These are phyloP conservation scores for Penicillium antarcticum DNA, from an alignment of 495 filamentous ascomycete genomes.

Conservation along the genomic window DNA sequence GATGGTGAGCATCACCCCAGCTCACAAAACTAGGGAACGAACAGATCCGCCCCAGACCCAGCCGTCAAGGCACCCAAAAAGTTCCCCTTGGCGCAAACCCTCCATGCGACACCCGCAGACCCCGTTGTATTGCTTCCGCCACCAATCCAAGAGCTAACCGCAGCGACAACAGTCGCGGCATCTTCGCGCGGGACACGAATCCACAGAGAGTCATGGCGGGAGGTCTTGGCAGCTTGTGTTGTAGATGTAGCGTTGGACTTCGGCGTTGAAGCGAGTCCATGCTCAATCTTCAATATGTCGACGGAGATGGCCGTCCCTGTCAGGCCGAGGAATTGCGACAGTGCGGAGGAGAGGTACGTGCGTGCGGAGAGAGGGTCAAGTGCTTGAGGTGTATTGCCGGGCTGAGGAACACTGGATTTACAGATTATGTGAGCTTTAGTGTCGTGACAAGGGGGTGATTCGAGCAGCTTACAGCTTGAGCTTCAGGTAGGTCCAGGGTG, in stretches of 20 bases:
- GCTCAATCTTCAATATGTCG: conserved; percentile 69
- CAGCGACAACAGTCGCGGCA: conserved; percentile 60
- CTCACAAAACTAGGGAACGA: conserved; percentile 21
- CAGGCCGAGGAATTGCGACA: conserved; percentile 77
- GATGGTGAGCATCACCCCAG: not conserved
- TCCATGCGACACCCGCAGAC: conserved; percentile 50
- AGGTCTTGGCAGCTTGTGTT: not conserved
- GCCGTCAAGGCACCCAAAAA: conserved; percentile 47
- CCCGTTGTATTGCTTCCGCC: conserved; percentile 34
- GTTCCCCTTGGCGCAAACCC: conserved; percentile 53
- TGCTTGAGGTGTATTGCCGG: conserved; percentile 25
- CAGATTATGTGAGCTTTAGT: not conserved
- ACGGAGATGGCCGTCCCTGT: conserved; percentile 73
- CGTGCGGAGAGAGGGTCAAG: conserved; percentile 74
- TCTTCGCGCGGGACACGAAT: conserved; percentile 73
- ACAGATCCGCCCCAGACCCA: conserved; percentile 43
- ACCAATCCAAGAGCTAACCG: conserved; percentile 60
- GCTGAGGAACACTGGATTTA: conserved; percentile 30
- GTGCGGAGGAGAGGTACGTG: conserved; percentile 66
- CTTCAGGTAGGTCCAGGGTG: conserved; percentile 49
- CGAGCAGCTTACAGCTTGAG: conserved; percentile 36
- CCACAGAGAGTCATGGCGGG: conserved; percentile 51
- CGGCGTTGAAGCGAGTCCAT: not conserved
- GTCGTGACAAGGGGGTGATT: not conserved
- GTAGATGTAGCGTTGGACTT: not conserved